Base-by-base conservation (phyloP, 129 eudicot species). In the Arctium minus region DNA sequence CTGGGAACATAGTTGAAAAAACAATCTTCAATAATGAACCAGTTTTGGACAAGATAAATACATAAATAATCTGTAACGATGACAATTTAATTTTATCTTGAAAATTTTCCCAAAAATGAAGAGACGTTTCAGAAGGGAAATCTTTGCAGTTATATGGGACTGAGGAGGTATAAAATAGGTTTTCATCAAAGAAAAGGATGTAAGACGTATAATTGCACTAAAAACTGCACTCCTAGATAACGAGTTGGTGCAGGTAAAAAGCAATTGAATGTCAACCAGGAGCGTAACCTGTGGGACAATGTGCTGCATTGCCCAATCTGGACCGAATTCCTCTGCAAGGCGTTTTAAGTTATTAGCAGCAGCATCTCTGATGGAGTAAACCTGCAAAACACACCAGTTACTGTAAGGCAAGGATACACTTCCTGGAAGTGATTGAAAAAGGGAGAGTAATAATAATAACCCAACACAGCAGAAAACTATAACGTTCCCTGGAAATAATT, bases 251-350 rank as follows among this genome's bases (percentile, higher is more conserved):
- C 76, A 37, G 0, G 31, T 30, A 29, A 7, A 48, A 42, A n/a
- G 29, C 60, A 64, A 0, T 17, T 72, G 11, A 71, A 35, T 10
- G 38, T 44, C 10, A 60, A 38, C 22, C 75, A 80, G 40, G 69
- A 76, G 60, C 65, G 85, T 65, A 81, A 96, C 99, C 99, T 96
- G 98, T 56, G 99, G 99, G 75, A 96, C 86, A 12, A 96, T 96
- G 81, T 96, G 99, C 91, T 96, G 96, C 98, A 96, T 96, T 53
- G 99, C 96, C 99, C 99, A 96, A 77, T 96, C 99, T 13, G 99
- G 97, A 72, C 99, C 98, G 40, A 96, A 96, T 86, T 96, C 99
- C 86, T 96, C 99, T 7, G 99, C 99, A 78, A 96, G 92, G 29
- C 99, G 99, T 78, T 96, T 96, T 78, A 96, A 60, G 86, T 96